Evolutionary conservation across 1,284 basidiomycete species (phyloP), one percentile per base, ranked within the genome.

Genomic region (Apiotrichum mycotoxinovorans): DNA sequence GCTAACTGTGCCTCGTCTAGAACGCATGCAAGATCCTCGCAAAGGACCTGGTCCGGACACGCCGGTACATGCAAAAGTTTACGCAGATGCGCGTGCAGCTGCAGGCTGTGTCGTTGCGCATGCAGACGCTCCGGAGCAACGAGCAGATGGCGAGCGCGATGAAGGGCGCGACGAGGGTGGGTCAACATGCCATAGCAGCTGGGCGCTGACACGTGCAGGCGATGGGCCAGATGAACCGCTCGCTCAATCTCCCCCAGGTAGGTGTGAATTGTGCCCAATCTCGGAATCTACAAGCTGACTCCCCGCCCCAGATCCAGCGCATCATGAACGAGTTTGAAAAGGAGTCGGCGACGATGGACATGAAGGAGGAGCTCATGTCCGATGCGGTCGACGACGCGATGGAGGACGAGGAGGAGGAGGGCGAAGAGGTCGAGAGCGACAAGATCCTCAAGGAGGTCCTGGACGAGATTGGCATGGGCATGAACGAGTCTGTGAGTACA

Each of bases 341-440:
- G 69, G 96, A 99, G 79, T 95, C 88, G 63, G 86, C 89, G 12
- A 90, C 88, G 74, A 99, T 99, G 96, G 95, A 98, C 77, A 98
- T 99, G 96, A 98, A 98, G 79, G 96, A 98, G 78, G 95, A 97
- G 76, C 96, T 98, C 89, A 98, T 98, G 95, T 91, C 88, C 38
- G 96, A 98, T 61, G 89, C 94, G 1, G 89, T 98, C 11, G 96
- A 98, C 78, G 95, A 97, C 70, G 94, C 93, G 38, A 98, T 98
- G 92, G 93, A 96, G 69, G 89, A 91, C 50, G 91, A 92, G 23
- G 81, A 80, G 38, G 91, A 93, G 64, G 94, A 96, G 54, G 81
- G 81, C 9, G 82, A 84, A 76, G 94, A 98, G 68, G 90, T 91
- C 66, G 95, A 98, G 70, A 87, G 93, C 26, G 93, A 98, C 75